A percentile compares a stretch with the other conserved stretches of the same genome.
Conservation (phyloP, 768 basidiomycete genomes). For the Rhodotorula paludigena region DNA sequence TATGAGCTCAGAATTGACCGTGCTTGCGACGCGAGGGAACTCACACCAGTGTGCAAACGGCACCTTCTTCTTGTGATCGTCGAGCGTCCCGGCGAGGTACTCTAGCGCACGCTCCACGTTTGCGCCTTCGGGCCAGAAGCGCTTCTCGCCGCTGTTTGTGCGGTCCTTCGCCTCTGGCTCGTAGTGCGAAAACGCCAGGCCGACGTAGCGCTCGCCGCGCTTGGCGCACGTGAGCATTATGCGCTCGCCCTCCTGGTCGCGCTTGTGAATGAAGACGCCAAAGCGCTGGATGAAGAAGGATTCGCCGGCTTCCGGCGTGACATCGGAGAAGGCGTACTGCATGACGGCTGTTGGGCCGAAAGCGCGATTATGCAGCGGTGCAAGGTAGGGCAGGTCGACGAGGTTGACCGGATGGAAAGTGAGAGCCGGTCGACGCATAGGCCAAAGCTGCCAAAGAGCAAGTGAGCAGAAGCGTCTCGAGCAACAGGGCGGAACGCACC, state of each 20-base stretch:
- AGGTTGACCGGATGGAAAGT: neutral
- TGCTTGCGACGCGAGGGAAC: neutral
- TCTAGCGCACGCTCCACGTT: neutral
- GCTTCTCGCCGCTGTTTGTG: neutral
- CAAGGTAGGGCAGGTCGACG: conserved; percentile 5
- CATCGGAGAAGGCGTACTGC: conserved; percentile 1
- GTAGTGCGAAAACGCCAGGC: neutral
- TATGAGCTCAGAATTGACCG: neutral
- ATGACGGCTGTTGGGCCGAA: neutral
- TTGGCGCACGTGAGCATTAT: neutral
- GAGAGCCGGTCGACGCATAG: conserved; percentile 9
- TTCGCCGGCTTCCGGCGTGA: neutral
- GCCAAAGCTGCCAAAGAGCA: neutral
- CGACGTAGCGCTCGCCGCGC: conserved; percentile 3
- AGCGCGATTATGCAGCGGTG: neutral
- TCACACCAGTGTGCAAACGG: conserved; percentile 3
- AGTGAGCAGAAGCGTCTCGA: no score
- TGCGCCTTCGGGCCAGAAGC: neutral
- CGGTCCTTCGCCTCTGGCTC: neutral
- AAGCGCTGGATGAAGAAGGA: neutral
- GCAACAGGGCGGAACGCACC: neutral
- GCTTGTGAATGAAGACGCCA: neutral
- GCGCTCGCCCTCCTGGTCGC: neutral
- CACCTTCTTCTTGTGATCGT: neutral
- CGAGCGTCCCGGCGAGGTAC: neutral